These are phyloP conservation scores for Candida arabinofermentans DNA, from an alignment of 805 yeast genomes.

Conservation along the genomic window DNA sequence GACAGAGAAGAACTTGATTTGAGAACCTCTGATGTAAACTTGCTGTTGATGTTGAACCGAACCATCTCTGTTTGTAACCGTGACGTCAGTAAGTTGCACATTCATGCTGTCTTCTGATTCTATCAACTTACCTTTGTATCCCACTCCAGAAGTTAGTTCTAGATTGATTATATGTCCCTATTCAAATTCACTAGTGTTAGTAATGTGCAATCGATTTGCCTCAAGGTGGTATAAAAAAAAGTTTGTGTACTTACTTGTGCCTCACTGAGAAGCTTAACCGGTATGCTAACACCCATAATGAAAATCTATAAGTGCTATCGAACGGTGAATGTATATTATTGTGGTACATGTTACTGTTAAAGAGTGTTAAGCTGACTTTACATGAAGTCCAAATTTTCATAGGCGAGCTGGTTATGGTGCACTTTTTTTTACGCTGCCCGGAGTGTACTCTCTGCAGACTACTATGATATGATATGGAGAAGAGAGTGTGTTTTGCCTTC, in stretches of 20 bases:
- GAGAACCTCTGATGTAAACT: constrained; percentile 89
- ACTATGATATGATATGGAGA: too few relatives aligned
- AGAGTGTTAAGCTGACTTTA: too few relatives aligned
- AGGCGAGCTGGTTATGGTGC: background rate
- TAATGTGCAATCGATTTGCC: background rate
- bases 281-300: constrained; percentile 66
- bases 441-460: too few relatives aligned
- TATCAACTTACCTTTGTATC: constrained; percentile 79
- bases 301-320: background rate
- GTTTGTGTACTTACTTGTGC: constrained; percentile 47
- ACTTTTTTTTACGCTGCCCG: background rate
- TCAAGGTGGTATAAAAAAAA: background rate
- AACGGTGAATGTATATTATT: background rate
- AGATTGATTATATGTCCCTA: constrained; percentile 82
- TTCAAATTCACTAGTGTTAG: too few relatives aligned
- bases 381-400: too few relatives aligned
- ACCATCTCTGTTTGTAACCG: constrained; percentile 75
- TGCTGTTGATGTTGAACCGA: constrained; percentile 71
- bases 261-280: constrained; percentile 81
- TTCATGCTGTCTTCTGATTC: constrained; percentile 95
- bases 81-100: constrained; percentile 76
- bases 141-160: constrained; percentile 81
- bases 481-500: too few relatives aligned
- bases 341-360: background rate
- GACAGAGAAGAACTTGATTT: constrained; percentile 74